Evolutionary conservation across 306 rosid species (phyloP).

Genomic region (Betula pendula): DNA sequence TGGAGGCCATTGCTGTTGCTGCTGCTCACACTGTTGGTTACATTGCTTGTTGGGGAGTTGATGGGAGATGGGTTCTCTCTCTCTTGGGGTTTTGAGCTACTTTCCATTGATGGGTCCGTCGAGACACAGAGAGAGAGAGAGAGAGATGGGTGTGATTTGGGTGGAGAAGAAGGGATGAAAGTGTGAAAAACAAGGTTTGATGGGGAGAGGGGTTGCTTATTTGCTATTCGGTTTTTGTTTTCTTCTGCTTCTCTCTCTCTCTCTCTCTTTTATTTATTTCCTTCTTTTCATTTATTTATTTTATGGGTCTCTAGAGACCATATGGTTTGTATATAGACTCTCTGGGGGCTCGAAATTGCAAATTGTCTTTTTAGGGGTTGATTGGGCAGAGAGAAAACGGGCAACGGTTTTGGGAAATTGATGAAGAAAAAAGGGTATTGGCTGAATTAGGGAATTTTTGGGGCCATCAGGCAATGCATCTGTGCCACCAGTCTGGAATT

Average conservation of each 20-base stretch:
- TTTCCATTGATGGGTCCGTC: conserved; percentile 62
- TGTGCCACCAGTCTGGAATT: conserved; percentile 37
- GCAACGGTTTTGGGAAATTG: conserved; percentile 31
- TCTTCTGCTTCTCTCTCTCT: conserved; percentile 24
- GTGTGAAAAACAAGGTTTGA: conserved; percentile 65
- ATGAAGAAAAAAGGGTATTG: conserved; percentile 32
- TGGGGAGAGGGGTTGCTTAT: conserved; percentile 35
- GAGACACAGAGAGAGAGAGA: conserved; percentile 9
- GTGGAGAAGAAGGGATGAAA: conserved; percentile 32
- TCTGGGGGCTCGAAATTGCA: neutral
- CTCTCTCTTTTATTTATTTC: conserved; percentile 26
- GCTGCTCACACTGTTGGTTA: conserved; percentile 36
- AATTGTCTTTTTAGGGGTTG: conserved; percentile 18
- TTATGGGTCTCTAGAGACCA: neutral
- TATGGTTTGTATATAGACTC: neutral
- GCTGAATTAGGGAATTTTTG: conserved; percentile 34
- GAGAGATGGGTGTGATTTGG: conserved; percentile 35
- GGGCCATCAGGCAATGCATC: conserved; percentile 33
- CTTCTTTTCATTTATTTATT: conserved; percentile 27
- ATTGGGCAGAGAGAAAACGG: conserved; percentile 37
- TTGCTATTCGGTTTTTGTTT: conserved; percentile 48
- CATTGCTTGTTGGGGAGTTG: conserved; percentile 71
- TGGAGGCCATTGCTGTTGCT: conserved; percentile 45
- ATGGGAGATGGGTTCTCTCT: conserved; percentile 57
- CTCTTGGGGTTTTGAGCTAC: conserved; percentile 55